Percentiles rank a stretch among this genome's conserved stretches.
Evolutionary conservation across 768 basidiomycete genomes (phyloP).

Genomic region (Tylopilus intermedius): DNA sequence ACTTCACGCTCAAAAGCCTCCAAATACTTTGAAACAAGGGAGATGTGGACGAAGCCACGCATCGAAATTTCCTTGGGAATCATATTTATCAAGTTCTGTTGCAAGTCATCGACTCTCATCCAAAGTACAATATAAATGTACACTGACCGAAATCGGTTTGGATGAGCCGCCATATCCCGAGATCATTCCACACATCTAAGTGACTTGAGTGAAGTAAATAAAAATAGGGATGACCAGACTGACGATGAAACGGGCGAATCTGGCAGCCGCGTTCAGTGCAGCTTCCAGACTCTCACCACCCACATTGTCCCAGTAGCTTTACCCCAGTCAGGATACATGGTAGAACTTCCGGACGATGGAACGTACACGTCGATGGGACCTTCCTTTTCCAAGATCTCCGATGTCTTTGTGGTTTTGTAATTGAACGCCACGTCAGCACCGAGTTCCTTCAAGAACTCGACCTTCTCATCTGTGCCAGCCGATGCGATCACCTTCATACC

Average conservation of each 20-base stretch:
- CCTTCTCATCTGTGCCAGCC: slow-evolving; percentile 72
- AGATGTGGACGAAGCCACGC: slow-evolving; percentile 32
- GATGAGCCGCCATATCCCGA: not conserved
- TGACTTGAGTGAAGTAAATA: not conserved
- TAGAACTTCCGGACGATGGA: not conserved
- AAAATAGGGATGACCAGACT: not conserved
- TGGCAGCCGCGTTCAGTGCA: slow-evolving; percentile 44
- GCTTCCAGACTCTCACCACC: slow-evolving; percentile 57
- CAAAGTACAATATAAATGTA: not conserved
- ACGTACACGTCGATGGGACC: slow-evolving; percentile 44
- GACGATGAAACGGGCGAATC: slow-evolving; percentile 39
- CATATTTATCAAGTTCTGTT: not conserved
- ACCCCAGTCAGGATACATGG: not conserved
- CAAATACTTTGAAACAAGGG: slow-evolving; percentile 28
- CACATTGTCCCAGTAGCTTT: slow-evolving; percentile 38
- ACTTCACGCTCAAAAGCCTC: slow-evolving; percentile 35
- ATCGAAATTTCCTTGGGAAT: not conserved
- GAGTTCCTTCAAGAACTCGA: slow-evolving; percentile 52
- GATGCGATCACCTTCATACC: slow-evolving; percentile 65
- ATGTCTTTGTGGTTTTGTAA: not conserved
- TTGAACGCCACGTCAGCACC: slow-evolving; percentile 62
- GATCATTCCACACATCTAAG: not conserved
- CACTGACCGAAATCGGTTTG: not conserved
- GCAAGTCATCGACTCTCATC: not conserved
- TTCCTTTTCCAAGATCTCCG: not conserved